Base-by-base conservation (phyloP, 1,284 basidiomycete species). In the Albatrellus sp. region DNA sequence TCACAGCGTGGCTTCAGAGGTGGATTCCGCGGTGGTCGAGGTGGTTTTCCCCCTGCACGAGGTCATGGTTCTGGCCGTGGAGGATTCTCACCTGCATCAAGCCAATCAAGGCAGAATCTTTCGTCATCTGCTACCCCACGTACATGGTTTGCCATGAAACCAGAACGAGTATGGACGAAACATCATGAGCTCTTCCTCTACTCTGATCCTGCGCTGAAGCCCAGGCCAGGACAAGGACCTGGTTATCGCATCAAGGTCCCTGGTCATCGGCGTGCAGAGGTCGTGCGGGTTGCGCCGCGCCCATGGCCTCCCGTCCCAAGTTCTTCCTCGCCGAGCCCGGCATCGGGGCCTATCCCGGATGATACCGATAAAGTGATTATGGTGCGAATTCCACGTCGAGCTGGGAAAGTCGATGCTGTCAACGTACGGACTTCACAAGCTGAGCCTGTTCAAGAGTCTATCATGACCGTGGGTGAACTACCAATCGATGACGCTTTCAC, bases 161-260 rank as follows among this genome's bases (percentile, higher is more conserved):
- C 83, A 6, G 84, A 88, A 57, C 71, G 70, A 36, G 70, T 77
- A 52, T 88, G 81, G 81, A 87, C 84, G 4, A 85, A 85, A 53
- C 81, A 85, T 47, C 75, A 78, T 50, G 83, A 87, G 54, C 69
- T 66, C 1, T 82, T 76, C 57, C 72, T 88, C 19, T 79, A 78
- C 62, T 68, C 71, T 43, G 81, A 86, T 43, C 55, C 67, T 16
- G 58, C 70, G 19, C 61, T 74, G 16, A 80, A 77, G 56, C 68
- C 74, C 16, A 73, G 75, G 29, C 62, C 61, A 12, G 75, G 77
- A 30, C 70, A 73, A 40, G 70, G 67, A 3, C 65, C 68, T 19
- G 66, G 62, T 13, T 70, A 74, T 49, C 72, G 77, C 33, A 68
- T 88, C 44, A 79, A 72, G 54, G 58, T 88, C 16, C 74, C 80